Evolutionary conservation across 208 protist species (phyloP), one percentile per base, ranked within the genome.

Genomic region (Balamuthia mandrillaris): DNA sequence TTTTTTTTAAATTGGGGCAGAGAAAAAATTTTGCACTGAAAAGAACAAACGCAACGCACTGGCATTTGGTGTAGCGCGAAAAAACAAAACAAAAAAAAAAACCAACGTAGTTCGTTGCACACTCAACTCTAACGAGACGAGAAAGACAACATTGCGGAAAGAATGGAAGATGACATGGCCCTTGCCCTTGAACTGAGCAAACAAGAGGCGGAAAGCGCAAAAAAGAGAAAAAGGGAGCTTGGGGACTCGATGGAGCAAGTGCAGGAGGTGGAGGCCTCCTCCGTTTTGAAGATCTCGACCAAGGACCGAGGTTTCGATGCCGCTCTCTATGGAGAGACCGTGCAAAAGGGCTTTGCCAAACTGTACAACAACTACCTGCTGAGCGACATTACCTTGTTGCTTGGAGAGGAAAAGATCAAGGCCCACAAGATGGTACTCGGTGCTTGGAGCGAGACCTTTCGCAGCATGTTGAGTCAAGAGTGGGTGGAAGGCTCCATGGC

Each of bases 391-490:
- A 68, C 18, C 33, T 18, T 68, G n/a, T 27, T 68, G 60, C 33
- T 68, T 6, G 60, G 60, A 24, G 4, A 37, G 3, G 60, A 68
- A 6, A 68, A 68, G 60, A 9, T 68, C 33, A 27, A 27, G 3
- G 60, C 60, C 60, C 60, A 68, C 60, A 27, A 35, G 33, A 68
- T 68, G 60, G 60, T 68, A 27, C 60, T 68, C 60, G 35, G 60
- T 35, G 60, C 60, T 4, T 68, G 60, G 60, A 68, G 60, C n/a
- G 60, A 68, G 33, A 68, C 60, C 33, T 68, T 68, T 39, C 60
- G 60, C 18, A 44, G 33, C 7, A 68, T 68, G 60, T 35, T 68
- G 33, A 68, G 42, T 24, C 16, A 39, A 18, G 60, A 68, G 33
- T 68, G 60, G 60, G 60, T 35, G 5, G 60, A 68, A 35, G 35